These are phyloP conservation scores for Aphanomyces stellatus DNA, from an alignment of 352 stramenopile genomes.

Conservation along the genomic window DNA sequence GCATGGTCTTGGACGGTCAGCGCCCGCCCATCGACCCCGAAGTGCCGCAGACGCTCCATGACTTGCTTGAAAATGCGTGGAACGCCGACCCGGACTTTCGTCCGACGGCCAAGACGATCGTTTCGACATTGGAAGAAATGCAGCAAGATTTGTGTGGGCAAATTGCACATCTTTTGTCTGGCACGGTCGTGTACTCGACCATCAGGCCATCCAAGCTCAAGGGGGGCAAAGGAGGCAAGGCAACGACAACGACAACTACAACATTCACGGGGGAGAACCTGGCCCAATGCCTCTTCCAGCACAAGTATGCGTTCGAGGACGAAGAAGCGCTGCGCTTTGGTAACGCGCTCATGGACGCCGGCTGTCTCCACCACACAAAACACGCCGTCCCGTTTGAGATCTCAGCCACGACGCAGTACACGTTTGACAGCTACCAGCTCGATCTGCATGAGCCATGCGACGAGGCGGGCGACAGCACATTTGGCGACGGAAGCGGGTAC, in stretches of 20 bases:
- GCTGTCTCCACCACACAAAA: conserved; percentile 18
- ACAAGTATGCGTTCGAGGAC: conserved; percentile 14
- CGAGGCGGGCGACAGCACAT: neutral
- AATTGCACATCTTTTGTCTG: conserved; percentile 23
- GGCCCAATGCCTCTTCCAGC: conserved; percentile 5
- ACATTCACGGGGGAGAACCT: conserved; percentile 21
- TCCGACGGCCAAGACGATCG: conserved; percentile 29
- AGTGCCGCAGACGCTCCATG: conserved; percentile 16
- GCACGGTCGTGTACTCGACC: conserved; percentile 15
- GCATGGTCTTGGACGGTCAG: conserved; percentile 30
- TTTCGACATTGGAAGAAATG: conserved; percentile 27
- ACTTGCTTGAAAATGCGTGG: conserved; percentile 33
- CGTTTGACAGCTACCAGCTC: conserved; percentile 15
- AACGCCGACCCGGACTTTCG: conserved; percentile 30
- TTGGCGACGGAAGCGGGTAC: neutral
- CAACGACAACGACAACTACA: too few species aligned
- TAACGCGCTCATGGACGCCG: conserved; percentile 18
- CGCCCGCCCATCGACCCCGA: conserved; percentile 30
- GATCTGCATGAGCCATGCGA: conserved; percentile 7
- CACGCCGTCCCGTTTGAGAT: conserved; percentile 12
- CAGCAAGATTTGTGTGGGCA: conserved; percentile 30
- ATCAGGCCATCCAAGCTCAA: neutral
- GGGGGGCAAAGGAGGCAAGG: too few species aligned
- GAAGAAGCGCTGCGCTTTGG: conserved; percentile 19
- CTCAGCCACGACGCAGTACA: conserved; percentile 1